Base-by-base conservation (phyloP, 108 stramenopile genomes). In the Skeletonema marinoi region DNA sequence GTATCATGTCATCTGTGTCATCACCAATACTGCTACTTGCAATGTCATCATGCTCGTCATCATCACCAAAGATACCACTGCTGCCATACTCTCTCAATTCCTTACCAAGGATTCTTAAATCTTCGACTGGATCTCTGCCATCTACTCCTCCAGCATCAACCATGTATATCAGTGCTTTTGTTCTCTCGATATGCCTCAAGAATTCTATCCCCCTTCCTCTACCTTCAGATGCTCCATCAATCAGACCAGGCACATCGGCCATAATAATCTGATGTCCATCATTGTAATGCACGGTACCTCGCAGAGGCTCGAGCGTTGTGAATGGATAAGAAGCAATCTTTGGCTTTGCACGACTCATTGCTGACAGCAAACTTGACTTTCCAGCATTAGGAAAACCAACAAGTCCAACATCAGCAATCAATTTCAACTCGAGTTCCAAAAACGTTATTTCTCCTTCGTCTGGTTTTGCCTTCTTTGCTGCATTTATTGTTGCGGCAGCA, bases 311-410 rank as follows among this genome's bases (percentile, higher is more conserved):
- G 33, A 99, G 71, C 25, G 99, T 99, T 16, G 98, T 99, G 67
- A 99, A 99, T 32, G 98, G 94, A 82, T 99, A 99, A 32, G 94
- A 90, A 5, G 98, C 99, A 66, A 98, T 91, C 74, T 97, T 84
- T 4, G 98, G 98, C 64, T 80, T 82, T 8, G 98, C 99, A 35
- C 85, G 80, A 44, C 95, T 96, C 78, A 98, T 89, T 21, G 97
- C 90, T 7, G 90, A 85, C 21, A 98, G 78, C 14, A 99, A 82
- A 65, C 92, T 93, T 4, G 86, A 88, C 78, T 99, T 99, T 17
- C 99, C 99, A 16, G 97, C 98, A 81, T 99, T 99, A 1, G 99
- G 99, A 76, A 95, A 97, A n/a, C 99, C 99, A 33, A 99, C 98
- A 17, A 99, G 83, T 10, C 98, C 99, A 63, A 99, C 88, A 70